A percentile compares a stretch with the other conserved stretches of the same genome.
These are phyloP conservation scores for Chenopodium album DNA, from an alignment of 148 eudicot species.

Conservation along the genomic window DNA sequence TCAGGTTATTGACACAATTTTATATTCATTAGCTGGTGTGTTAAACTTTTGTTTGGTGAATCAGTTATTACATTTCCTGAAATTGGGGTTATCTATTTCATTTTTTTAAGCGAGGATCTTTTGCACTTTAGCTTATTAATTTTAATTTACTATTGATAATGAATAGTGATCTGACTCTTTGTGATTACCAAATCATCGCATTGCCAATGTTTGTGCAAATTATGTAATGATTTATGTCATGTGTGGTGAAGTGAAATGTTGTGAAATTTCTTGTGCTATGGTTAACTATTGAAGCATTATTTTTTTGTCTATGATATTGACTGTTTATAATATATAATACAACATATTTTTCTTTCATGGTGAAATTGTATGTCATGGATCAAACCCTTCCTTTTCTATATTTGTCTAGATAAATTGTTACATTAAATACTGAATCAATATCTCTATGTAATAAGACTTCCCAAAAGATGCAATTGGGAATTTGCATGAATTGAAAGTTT, in stretches of 20 bases:
- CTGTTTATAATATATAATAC: too few species aligned
- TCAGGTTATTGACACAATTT: too few species aligned
- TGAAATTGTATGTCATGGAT: not conserved
- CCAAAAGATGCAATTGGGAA: conserved; percentile 64
- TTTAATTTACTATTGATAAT: not conserved
- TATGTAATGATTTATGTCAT: too few species aligned
- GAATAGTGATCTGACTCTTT: not conserved
- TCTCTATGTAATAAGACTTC: conserved; percentile 50
- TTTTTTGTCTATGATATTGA: not conserved
- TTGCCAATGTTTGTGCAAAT: not conserved
- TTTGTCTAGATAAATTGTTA: not conserved
- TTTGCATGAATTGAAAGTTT: conserved; percentile 47
- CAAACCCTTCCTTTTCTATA: not conserved
- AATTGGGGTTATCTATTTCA: not conserved
- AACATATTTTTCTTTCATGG: too few species aligned
- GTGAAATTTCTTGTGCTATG: not conserved
- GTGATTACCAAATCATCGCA: not conserved
- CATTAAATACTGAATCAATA: not conserved
- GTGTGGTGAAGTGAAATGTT: not conserved
- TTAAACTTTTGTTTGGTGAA: not conserved
- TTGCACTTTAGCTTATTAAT: not conserved
- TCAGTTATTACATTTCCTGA: not conserved
- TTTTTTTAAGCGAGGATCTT: too few species aligned
- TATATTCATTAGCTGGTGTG: too few species aligned
- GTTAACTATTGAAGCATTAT: not conserved